Evolutionary conservation across 179 eudicot genomes (phyloP).

Genomic region (Pouteria campechiana): DNA sequence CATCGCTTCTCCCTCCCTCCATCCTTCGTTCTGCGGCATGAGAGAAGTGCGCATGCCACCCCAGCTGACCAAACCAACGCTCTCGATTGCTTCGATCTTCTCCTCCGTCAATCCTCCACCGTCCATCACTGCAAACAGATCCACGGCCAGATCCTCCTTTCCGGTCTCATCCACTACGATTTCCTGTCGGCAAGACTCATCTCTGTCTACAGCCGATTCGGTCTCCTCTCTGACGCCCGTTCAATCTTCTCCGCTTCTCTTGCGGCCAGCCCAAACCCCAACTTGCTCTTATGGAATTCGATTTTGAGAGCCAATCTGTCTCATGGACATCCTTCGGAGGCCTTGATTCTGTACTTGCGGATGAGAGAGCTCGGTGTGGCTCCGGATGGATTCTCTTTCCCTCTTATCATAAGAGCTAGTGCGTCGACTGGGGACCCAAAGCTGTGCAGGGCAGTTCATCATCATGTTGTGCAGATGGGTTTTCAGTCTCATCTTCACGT

Average conservation of each 20-base stretch:
- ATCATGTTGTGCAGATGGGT: conserved; percentile 26
- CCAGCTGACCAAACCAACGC: conserved; percentile 8
- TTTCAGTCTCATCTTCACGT: conserved; percentile 23
- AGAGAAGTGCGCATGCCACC: too few relatives aligned
- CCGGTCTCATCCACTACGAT: conserved; percentile 8
- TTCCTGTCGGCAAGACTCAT: conserved; percentile 31
- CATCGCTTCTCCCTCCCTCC: too few relatives aligned
- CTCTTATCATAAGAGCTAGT: conserved; percentile 30
- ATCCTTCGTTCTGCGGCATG: too few relatives aligned
- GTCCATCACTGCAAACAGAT: conserved; percentile 17
- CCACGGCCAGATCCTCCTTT: conserved; percentile 22
- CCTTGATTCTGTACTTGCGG: conserved; percentile 11
- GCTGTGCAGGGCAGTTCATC: conserved; percentile 16
- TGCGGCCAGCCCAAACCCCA: conserved; percentile 6
- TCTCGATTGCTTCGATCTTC: conserved; percentile 17
- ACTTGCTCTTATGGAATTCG: conserved; percentile 31
- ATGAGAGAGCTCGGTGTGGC: conserved; percentile 18
- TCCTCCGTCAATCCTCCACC: conserved; percentile 18
- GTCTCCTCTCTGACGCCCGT: conserved; percentile 16
- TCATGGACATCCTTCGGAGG: conserved; percentile 7
- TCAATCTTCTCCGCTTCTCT: too few relatives aligned
- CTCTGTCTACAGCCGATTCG: conserved; percentile 15
- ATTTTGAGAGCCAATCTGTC: conserved; percentile 27
- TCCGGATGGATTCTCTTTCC: conserved; percentile 38
- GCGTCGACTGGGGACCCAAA: conserved; percentile 11